phyloP scores from a whole-genome alignment of 306 rosid species.

The Pterocarpus macrocarpus region DNA sequence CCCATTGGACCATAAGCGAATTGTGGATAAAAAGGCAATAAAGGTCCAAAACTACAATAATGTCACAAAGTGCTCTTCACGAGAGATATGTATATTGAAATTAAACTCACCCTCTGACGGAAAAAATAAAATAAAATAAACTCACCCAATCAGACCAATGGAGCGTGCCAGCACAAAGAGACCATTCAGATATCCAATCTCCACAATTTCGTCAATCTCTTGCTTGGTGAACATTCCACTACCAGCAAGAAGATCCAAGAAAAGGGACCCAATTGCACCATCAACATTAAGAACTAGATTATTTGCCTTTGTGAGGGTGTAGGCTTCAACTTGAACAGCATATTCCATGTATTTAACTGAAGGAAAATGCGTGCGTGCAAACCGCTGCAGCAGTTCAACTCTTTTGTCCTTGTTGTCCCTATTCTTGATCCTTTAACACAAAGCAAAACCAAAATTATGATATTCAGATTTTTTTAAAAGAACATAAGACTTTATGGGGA shows the following conservation, averaged over 20 bases:
- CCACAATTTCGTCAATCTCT: constrained; percentile 93
- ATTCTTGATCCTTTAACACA: constrained; percentile 86
- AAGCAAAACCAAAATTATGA: constrained; percentile 46
- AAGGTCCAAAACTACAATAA: constrained; percentile 41
- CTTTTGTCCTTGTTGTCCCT: constrained; percentile 98
- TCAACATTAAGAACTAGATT: constrained; percentile 97
- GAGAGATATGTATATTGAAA: constrained; percentile 4
- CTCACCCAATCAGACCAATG: constrained; percentile 98
- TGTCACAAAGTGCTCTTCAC: neutral
- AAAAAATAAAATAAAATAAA: neutral
- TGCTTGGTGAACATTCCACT: constrained; percentile 95
- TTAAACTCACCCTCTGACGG: neutral
- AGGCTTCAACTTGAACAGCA: constrained; percentile 93
- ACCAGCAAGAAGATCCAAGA: constrained; percentile 98
- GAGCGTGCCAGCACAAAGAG: constrained; percentile 97
- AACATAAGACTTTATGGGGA: neutral
- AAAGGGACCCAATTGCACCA: constrained; percentile 97
- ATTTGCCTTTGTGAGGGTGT: constrained; percentile 96
- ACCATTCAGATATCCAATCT: constrained; percentile 97
- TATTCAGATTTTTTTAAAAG: constrained; percentile 4
- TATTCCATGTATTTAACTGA: constrained; percentile 98
- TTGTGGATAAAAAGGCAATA: constrained; percentile 43
- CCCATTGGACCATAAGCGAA: constrained; percentile 28
- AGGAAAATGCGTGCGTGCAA: constrained; percentile 93
- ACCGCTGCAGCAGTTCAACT: constrained; percentile 91